Evolutionary conservation across 2,329 filamentous ascomycete species (phyloP).

Genomic region (Sporothrix dimorphospora): DNA sequence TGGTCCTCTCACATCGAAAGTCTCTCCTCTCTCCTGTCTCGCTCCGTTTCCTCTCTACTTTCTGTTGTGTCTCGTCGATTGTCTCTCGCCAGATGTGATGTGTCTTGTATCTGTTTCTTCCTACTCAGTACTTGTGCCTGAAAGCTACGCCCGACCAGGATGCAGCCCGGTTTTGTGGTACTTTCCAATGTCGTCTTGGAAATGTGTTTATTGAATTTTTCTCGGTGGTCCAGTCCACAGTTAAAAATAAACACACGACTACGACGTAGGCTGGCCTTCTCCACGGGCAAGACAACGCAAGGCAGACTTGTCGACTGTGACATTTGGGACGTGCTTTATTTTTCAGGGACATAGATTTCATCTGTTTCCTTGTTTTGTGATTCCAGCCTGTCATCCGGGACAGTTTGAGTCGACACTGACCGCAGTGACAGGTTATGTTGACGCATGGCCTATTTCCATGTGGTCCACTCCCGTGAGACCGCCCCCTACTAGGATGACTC

Average conservation of each 20-base stretch:
- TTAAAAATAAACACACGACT: constrained; percentile 15
- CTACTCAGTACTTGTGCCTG: background rate
- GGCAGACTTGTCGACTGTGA: background rate
- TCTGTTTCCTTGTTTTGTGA: background rate
- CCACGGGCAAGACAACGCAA: constrained; percentile 14
- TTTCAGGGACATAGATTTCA: background rate
- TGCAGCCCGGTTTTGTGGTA: constrained; percentile 13
- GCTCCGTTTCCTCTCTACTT: background rate
- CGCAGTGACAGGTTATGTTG: background rate
- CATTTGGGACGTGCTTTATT: background rate
- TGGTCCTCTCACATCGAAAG: background rate
- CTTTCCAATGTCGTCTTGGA: background rate
- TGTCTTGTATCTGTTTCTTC: background rate
- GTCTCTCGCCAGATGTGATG: background rate
- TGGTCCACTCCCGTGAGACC: constrained; percentile 22
- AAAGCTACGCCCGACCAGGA: background rate
- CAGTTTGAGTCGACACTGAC: background rate
- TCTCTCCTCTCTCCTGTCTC: background rate
- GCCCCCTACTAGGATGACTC: background rate
- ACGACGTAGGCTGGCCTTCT: background rate
- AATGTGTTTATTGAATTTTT: background rate
- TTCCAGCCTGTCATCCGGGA: constrained; percentile 1
- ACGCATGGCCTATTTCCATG: background rate
- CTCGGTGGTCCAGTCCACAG: background rate
- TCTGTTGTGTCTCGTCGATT: background rate